These are phyloP conservation scores for Leishmania gerbilli DNA, from an alignment of 208 protist genomes.

Conservation along the genomic window DNA sequence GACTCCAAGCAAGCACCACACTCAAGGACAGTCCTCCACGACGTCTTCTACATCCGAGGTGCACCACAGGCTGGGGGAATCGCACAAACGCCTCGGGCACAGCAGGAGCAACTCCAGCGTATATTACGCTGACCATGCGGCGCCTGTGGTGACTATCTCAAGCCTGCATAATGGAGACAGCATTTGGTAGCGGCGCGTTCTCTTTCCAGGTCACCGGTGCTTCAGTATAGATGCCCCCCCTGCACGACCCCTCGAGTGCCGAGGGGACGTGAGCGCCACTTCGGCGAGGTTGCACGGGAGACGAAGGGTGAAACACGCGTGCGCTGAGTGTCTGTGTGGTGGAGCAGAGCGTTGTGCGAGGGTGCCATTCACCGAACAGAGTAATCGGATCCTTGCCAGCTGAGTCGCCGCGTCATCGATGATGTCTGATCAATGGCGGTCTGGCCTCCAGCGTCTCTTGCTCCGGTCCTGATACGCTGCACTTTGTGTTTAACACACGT, in stretches of 20 bases:
- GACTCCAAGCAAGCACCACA: conserved; percentile 35
- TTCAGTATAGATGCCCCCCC: background rate
- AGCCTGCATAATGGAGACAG: conserved; percentile 21
- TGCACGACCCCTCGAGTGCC: background rate
- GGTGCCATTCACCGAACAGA: background rate
- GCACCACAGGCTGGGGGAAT: conserved; percentile 7
- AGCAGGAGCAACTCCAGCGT: conserved; percentile 28
- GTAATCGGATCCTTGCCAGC: background rate
- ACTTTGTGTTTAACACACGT: conserved; percentile 21
- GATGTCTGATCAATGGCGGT: background rate
- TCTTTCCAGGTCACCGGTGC: background rate
- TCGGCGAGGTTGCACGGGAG: background rate
- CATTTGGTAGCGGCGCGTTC: conserved; percentile 14
- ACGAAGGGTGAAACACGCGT: background rate
- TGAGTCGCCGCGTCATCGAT: background rate
- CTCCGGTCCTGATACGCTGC: background rate
- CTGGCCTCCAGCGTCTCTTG: background rate
- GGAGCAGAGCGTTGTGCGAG: background rate
- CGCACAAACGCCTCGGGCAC: conserved; percentile 5
- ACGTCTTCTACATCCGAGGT: conserved; percentile 28
- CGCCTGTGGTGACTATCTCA: conserved; percentile 25
- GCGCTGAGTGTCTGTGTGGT: background rate
- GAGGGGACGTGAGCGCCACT: background rate
- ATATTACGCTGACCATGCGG: conserved; percentile 20
- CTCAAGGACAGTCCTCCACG: conserved; percentile 40